Evolutionary conservation across 331 rosid genomes (phyloP), one percentile per base, ranked within the genome.

Genomic region (Malus hybrid): DNA sequence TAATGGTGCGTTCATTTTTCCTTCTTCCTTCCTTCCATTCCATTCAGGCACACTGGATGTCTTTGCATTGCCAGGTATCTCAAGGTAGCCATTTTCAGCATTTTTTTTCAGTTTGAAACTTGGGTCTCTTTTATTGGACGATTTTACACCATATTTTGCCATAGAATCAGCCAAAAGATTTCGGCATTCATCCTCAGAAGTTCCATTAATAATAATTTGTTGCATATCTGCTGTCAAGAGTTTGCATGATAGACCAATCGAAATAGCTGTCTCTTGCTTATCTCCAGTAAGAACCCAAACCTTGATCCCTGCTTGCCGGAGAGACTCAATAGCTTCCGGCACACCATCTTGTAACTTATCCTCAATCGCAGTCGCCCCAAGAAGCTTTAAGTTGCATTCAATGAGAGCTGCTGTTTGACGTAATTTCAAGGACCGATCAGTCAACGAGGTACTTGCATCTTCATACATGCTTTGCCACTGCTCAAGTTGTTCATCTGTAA

Each of bases 261-360:
- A 93, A 76, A 93, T 90, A 9, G 98, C 98, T 0, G 98, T 93
- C 90, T 93, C 98, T 77, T 93, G 98, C 85, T 93, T 93, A 85
- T 93, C 98, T 70, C 98, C 98, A 6, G 98, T 93, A 81, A 93
- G 89, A 83, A 93, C 90, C 98, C 98, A 93, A 83, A 93, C 91
- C 89, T 93, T 93, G 72, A 90, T 93, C 81, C 98, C 98, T 60
- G 98, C 98, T 88, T 90, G 95, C 77, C 96, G 83, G 71, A 93
- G 86, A 76, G 88, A 86, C 77, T 93, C 98, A 60, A 93, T 93
- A 65, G 95, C 88, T 82, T 90, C 96, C 60, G 98, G 98, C 62
- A 93, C 98, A 77, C 98, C 98, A 78, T 89, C 93, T 77, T 93
- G 98, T 55, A 93, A 88, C 80, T 90, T 93, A 85, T 93, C 98